Conservation (phyloP, 352 stramenopile species). For the Phytophthora rubi region DNA sequence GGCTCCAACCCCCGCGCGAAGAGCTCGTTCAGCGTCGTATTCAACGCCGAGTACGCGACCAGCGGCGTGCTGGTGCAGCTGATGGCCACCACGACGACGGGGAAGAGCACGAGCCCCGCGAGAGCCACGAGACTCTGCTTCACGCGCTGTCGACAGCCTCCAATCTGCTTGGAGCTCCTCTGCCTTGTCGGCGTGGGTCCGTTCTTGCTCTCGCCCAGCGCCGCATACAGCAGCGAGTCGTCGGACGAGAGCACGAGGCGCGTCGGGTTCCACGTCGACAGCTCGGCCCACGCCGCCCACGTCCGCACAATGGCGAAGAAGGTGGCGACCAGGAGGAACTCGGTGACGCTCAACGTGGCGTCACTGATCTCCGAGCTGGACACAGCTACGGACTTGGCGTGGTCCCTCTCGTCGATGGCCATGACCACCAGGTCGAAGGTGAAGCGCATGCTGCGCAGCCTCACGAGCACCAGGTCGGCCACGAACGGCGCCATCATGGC, state of each 20-base stretch:
- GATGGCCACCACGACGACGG: background rate
- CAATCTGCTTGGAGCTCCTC: background rate
- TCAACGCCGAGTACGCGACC: background rate
- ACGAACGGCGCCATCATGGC: conserved; percentile 33
- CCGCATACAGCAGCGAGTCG: background rate
- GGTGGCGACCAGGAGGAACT: conserved; percentile 9
- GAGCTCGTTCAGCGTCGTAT: background rate
- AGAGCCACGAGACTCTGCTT: background rate
- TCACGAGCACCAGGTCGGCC: conserved; percentile 47
- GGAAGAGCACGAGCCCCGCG: background rate
- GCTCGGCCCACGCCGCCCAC: conserved; percentile 28
- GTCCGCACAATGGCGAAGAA: conserved; percentile 32
- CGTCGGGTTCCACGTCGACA: conserved; percentile 39
- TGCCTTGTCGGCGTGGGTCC: background rate
- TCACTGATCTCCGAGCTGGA: conserved; percentile 31
- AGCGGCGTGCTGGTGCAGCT: background rate
- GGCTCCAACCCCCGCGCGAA: background rate
- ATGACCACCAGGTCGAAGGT: conserved; percentile 53
- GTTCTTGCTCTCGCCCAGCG: background rate
- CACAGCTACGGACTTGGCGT: conserved; percentile 35
- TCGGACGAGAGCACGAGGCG: background rate
- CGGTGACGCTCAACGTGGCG: conserved; percentile 20
- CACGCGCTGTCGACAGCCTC: background rate
- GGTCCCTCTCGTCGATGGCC: conserved; percentile 44
- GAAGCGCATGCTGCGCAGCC: conserved; percentile 45